Evolutionary conservation across 371 early-diverging fungal species (phyloP).

Genomic region (Lichtheimia ramosa): DNA sequence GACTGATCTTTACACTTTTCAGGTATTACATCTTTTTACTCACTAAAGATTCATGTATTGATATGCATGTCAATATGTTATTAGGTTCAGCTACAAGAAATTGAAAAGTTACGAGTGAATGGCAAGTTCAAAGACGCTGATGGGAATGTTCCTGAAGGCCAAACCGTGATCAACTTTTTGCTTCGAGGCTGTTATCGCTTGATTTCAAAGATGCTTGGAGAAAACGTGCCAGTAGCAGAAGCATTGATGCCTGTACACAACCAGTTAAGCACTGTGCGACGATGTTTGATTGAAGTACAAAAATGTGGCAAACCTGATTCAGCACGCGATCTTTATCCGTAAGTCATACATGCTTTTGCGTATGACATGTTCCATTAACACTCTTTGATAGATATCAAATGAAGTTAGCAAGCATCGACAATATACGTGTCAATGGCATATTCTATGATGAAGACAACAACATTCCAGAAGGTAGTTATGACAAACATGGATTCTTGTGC

Average conservation of each 20-base stretch:
- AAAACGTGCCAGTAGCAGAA: conserved; percentile 87
- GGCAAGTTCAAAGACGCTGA: conserved; percentile 79
- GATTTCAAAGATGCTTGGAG: conserved; percentile 80
- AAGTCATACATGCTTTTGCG: conserved; percentile 7
- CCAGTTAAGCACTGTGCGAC: conserved; percentile 81
- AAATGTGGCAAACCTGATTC: conserved; percentile 82
- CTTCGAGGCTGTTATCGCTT: conserved; percentile 86
- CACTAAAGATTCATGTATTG: too few relatives aligned
- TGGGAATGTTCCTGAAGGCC: conserved; percentile 62
- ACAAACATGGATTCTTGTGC: background rate
- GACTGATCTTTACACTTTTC: conserved; percentile 81
- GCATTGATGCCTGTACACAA: conserved; percentile 83
- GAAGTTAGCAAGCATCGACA: conserved; percentile 82
- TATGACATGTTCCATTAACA: background rate
- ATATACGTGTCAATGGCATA: conserved; percentile 82
- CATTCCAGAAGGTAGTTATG: conserved; percentile 72
- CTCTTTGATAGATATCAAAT: conserved; percentile 63
- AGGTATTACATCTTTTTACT: conserved; percentile 31
- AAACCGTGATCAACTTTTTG: conserved; percentile 78
- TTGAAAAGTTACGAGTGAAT: conserved; percentile 64
- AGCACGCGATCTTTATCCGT: conserved; percentile 84
- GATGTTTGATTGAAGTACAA: conserved; percentile 79
- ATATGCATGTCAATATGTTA: background rate
- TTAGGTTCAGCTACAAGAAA: conserved; percentile 68
- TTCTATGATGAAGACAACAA: conserved; percentile 83